Percentiles rank a stretch among this genome's conserved stretches.
Evolutionary conservation across 2,329 filamentous ascomycete species (phyloP).

Genomic region (Cladosporium sp.): DNA sequence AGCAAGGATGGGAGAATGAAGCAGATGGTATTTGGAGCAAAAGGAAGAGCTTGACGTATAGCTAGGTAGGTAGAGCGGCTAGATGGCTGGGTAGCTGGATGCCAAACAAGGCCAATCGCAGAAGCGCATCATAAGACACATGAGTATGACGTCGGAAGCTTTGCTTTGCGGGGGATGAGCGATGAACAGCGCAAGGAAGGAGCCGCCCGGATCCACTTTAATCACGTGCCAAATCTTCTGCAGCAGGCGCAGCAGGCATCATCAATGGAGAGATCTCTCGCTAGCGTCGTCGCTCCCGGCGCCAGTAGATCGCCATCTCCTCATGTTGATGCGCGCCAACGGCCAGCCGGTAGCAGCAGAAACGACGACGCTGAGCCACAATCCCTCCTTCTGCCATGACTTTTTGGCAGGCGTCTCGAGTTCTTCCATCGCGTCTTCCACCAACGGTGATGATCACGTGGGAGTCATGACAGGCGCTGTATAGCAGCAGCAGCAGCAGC

Average conservation of each 20-base stretch:
- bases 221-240: background rate
- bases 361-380: background rate
- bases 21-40: slow-evolving; percentile 5
- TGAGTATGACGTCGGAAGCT: background rate
- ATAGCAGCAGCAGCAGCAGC: background rate
- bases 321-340: background rate
- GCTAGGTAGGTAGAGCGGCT: background rate
- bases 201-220: background rate
- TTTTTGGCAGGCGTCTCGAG: background rate
- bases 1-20: background rate
- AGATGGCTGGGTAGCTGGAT: background rate
- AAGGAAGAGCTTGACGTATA: background rate
- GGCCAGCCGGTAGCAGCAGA: slow-evolving; percentile 1
- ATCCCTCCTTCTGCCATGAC: background rate
- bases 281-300: slow-evolving; percentile 4
- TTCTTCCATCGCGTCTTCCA: background rate
- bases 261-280: background rate
- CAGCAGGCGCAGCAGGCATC: background rate
- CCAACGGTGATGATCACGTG: background rate
- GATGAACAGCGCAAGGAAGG: background rate
- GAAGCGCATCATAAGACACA: slow-evolving; percentile 9
- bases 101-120: slow-evolving; percentile 9
- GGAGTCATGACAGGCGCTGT: background rate
- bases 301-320: slow-evolving; percentile 15
- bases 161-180: background rate